A percentile compares a stretch with the other conserved stretches of the same genome.
Evolutionary conservation across 306 rosid species (phyloP).

Genomic region (Carpinus fangiana): DNA sequence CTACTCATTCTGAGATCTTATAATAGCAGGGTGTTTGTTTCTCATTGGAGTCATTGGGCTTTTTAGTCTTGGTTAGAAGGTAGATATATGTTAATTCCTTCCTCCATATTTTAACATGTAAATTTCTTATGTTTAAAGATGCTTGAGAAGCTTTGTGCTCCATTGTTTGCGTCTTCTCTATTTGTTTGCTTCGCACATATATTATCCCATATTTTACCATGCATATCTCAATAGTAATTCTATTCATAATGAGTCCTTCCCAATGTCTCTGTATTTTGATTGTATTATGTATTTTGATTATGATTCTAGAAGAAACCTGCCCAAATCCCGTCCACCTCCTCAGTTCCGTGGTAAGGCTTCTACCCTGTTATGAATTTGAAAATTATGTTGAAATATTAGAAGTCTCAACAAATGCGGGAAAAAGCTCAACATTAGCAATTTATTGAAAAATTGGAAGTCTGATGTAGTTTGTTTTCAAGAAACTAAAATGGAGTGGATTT

Average conservation of each 20-base stretch:
- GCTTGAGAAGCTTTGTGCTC: neutral
- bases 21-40: neutral
- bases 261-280: conserved; percentile 6
- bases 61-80: conserved; percentile 1
- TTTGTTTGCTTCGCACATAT: neutral
- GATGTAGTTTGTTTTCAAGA: too few species aligned
- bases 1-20: neutral
- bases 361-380: too few species aligned
- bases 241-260: neutral
- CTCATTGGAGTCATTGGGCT: neutral
- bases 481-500: too few species aligned
- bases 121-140: neutral
- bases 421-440: too few species aligned
- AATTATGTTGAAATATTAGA: too few species aligned
- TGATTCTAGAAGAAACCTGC: too few species aligned
- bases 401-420: too few species aligned
- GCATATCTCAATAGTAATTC: conserved; percentile 7
- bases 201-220: conserved; percentile 4
- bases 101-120: neutral
- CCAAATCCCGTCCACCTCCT: too few species aligned
- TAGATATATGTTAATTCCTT: neutral
- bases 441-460: too few species aligned
- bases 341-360: too few species aligned
- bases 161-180: neutral
- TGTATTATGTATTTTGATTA: conserved; percentile 6